A percentile compares a stretch with the other conserved stretches of the same genome.
phyloP scores from a whole-genome alignment of 2,329 filamentous ascomycete genomes.

The Endoconidiophora laricicola region DNA sequence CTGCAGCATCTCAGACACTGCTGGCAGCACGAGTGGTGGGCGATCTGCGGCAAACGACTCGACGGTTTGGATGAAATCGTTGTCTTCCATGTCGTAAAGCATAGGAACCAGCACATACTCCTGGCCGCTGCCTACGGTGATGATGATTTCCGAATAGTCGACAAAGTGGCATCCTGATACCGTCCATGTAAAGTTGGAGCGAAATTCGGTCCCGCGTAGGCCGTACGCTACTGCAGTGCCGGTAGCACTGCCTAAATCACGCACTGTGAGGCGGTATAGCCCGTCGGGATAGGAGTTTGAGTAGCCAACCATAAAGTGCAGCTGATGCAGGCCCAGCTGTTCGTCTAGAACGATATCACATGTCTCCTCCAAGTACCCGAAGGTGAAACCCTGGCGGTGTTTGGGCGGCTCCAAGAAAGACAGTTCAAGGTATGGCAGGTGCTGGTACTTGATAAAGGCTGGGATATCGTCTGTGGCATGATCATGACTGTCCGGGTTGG shows the following conservation, averaged over 20 bases:
- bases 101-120: conserved; percentile 4
- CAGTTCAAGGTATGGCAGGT: conserved; percentile 1
- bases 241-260: background rate
- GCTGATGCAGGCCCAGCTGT: background rate
- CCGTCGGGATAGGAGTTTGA: background rate
- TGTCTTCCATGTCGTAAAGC: background rate
- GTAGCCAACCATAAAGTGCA: conserved; percentile 6
- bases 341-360: conserved; percentile 3
- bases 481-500: background rate
- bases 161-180: conserved; percentile 2
- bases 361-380: background rate
- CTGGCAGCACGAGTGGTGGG: background rate
- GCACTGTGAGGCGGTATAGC: background rate
- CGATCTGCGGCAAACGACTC: background rate
- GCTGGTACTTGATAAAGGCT: background rate
- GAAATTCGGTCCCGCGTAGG: background rate
- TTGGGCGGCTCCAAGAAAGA: conserved; percentile 2
- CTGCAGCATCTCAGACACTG: background rate
- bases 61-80: background rate
- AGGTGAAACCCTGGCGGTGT: conserved; percentile 3
- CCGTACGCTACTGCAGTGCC: conserved; percentile 3
- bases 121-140: background rate
- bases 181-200: background rate
- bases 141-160: conserved; percentile 1
- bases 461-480: background rate